These are phyloP conservation scores for Termitomyces sp. DNA, from an alignment of 768 basidiomycete species.

Conservation along the genomic window DNA sequence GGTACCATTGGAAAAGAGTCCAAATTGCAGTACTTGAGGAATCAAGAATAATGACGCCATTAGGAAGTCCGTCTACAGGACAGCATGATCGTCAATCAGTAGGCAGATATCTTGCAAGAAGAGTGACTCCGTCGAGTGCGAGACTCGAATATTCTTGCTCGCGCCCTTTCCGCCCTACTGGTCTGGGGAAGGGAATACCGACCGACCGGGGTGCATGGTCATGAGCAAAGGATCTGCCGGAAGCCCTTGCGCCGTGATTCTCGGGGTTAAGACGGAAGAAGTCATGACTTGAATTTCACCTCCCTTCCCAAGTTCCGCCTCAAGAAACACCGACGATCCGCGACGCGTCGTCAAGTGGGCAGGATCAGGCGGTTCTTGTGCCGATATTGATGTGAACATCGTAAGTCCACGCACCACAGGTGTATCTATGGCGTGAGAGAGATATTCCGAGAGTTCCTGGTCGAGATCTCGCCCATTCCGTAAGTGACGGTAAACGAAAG, in stretches of 20 bases:
- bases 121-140: background rate
- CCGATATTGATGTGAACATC: background rate
- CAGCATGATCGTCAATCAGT: background rate
- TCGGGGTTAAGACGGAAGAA: background rate
- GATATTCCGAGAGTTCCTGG: slow-evolving; percentile 8
- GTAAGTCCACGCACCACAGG: background rate
- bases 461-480: slow-evolving; percentile 16
- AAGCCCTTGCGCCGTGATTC: background rate
- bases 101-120: background rate
- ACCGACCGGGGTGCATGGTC: background rate
- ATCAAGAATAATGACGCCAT: background rate
- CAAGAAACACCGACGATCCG: slow-evolving; percentile 16
- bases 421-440: background rate
- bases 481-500: slow-evolving; percentile 17
- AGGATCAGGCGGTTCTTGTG: background rate
- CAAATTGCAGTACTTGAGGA: background rate
- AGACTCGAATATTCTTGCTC: background rate
- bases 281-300: background rate
- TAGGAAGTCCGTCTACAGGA: background rate
- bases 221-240: background rate
- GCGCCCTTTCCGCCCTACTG: background rate
- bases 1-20: background rate
- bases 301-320: background rate
- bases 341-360: background rate
- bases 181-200: background rate